Evolutionary conservation across 2,329 filamentous ascomycete genomes (phyloP).

Genomic region (Colletotrichum agaves): DNA sequence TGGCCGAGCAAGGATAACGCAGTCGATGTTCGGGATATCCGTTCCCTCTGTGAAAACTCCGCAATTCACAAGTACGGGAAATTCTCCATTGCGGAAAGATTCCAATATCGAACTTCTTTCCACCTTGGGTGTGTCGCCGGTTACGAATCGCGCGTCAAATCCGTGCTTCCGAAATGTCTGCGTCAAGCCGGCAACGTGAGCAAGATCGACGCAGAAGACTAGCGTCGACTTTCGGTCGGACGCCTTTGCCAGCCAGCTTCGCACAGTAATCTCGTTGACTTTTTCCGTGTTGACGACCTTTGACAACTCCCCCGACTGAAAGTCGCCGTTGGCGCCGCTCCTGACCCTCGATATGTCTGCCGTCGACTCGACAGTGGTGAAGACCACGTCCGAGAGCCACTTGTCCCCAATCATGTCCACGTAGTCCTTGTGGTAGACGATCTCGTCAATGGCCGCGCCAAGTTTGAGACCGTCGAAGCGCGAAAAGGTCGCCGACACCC

Average conservation of each 20-base stretch:
- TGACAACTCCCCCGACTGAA: slow-evolving; percentile 81
- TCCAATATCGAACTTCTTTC: slow-evolving; percentile 77
- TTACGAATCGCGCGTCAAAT: slow-evolving; percentile 88
- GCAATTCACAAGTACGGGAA: slow-evolving; percentile 91
- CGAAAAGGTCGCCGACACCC: slow-evolving; percentile 85
- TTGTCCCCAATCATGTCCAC: slow-evolving; percentile 82
- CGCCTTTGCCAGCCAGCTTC: slow-evolving; percentile 86
- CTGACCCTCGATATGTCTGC: slow-evolving; percentile 80
- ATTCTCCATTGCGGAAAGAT: slow-evolving; percentile 79
- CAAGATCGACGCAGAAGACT: slow-evolving; percentile 92
- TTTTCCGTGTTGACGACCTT: slow-evolving; percentile 82
- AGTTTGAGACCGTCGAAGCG: slow-evolving; percentile 86
- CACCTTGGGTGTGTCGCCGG: slow-evolving; percentile 78
- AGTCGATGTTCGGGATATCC: slow-evolving; percentile 97
- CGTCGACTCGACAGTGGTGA: slow-evolving; percentile 89
- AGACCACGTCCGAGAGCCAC: slow-evolving; percentile 91
- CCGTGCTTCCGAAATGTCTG: slow-evolving; percentile 80
- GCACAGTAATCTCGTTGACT: slow-evolving; percentile 85
- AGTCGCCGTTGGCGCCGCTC: slow-evolving; percentile 78
- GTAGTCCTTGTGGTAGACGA: slow-evolving; percentile 89
- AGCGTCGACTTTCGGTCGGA: slow-evolving; percentile 81
- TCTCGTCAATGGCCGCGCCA: slow-evolving; percentile 89
- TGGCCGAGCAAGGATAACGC: slow-evolving; percentile 85
- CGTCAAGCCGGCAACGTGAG: slow-evolving; percentile 81
- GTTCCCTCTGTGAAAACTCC: slow-evolving; percentile 98